Base-by-base conservation (phyloP, 2,329 filamentous ascomycete genomes). In the Teratosphaeria epicoccoides region DNA sequence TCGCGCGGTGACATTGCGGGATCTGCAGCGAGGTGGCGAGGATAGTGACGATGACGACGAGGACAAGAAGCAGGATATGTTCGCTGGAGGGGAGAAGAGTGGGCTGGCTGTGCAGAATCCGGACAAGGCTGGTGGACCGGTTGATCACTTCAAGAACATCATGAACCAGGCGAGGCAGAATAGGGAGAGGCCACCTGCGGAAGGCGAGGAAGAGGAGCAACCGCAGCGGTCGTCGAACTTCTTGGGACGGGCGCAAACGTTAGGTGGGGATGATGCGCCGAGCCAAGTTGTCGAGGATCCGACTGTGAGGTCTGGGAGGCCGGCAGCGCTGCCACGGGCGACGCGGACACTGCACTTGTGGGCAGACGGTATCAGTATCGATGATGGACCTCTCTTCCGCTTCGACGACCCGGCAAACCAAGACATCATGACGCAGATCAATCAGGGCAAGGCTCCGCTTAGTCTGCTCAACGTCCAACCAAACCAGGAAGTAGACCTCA, bases 1-100 rank as follows among this genome's bases (percentile, higher is more conserved):
- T 20, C 60, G 58, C 50, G 49, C 69, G 46, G 62, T 73, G 57
- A 76, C 74, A 20, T 57, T 76, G 44, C 66, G 66, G 49, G 74
- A 76, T 58, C 57, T 76, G 59, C 62, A 65, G 46, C 70, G 76
- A 2, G 77, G 82, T 14, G 76, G 77, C 5, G 78, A 81, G 49
- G 79, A 84, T 17, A 78, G 81, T 49, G 78, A 84, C n/a, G 76
- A 79, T 3, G 78, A 82, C 14, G 72, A 77, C 1, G 75, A 83
- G 1, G 79, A 83, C 24, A 74, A 79, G 29, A 77, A 81, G 24
- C 73, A 75, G 53, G 86, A 93, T 63, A 73, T 90, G 56, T 93
- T 90, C 68, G 84, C 88, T 20, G 88, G 88, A 49, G 88, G 88
- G 28, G 88, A 91, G 71, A 93, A 93, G 76, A 91, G 87, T 25